These are phyloP conservation scores for Globisporangium solare DNA, from an alignment of 352 stramenopile genomes.

Conservation along the genomic window DNA sequence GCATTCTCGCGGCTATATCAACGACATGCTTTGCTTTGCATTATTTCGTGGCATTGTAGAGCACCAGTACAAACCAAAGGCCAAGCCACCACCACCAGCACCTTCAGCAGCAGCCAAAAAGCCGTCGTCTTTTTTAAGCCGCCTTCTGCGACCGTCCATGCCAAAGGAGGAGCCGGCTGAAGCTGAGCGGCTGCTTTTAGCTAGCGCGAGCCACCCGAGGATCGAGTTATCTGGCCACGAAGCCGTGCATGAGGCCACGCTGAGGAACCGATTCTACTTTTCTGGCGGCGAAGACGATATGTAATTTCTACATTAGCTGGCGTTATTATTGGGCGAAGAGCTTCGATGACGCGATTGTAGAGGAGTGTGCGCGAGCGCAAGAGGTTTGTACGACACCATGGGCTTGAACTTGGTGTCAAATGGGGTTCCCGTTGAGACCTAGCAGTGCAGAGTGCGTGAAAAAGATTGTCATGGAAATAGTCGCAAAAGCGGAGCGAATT, in stretches of 20 bases:
- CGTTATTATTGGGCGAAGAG: too few relatives aligned
- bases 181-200: not conserved
- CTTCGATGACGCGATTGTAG: too few relatives aligned
- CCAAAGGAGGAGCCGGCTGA: not conserved
- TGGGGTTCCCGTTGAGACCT: conserved; percentile 20
- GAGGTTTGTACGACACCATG: conserved; percentile 23
- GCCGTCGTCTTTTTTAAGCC: conserved; percentile 11
- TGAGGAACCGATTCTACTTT: conserved; percentile 37
- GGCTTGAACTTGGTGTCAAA: conserved; percentile 36
- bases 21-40: not conserved
- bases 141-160: conserved; percentile 3
- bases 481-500: not conserved
- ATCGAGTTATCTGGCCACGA: conserved; percentile 37
- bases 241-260: conserved; percentile 35
- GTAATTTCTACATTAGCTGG: not conserved
- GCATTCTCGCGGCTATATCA: too few relatives aligned
- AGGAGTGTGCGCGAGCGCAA: conserved; percentile 6
- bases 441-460: not conserved
- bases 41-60: conserved; percentile 4
- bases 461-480: not conserved
- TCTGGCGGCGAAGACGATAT: conserved; percentile 19
- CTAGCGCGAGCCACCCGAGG: conserved; percentile 13
- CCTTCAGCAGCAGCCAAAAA: conserved; percentile 1
- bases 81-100: not conserved
- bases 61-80: conserved; percentile 8